These are phyloP conservation scores for Acanthochlamys bracteata DNA, from an alignment of 106 monocot genomes.

Conservation along the genomic window DNA sequence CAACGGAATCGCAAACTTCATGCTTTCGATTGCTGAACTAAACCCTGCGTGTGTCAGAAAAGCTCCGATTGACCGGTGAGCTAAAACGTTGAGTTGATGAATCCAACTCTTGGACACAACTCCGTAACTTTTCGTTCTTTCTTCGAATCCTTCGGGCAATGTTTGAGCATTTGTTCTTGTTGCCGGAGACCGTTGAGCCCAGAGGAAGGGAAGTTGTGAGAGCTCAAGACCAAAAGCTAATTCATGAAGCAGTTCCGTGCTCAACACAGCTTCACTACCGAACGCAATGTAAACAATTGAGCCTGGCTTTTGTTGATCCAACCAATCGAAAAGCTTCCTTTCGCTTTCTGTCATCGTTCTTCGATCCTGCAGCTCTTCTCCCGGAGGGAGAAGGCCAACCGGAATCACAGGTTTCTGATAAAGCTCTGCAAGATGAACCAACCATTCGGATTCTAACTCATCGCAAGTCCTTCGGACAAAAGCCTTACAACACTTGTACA, in stretches of 20 bases:
- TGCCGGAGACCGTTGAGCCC: conserved; percentile 19
- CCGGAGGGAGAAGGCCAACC: conserved; percentile 19
- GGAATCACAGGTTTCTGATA: conserved; percentile 29
- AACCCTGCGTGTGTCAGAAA: conserved; percentile 30
- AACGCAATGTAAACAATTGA: conserved; percentile 34
- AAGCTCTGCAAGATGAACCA: conserved; percentile 9
- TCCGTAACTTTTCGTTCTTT: conserved; percentile 7
- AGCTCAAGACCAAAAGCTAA: conserved; percentile 32
- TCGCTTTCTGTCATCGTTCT: too few species aligned
- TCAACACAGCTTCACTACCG: conserved; percentile 33
- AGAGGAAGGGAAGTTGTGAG: conserved; percentile 23
- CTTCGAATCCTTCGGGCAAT: conserved; percentile 28
- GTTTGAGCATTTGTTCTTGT: not conserved
- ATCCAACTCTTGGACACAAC: conserved; percentile 17
- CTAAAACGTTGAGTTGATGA: conserved; percentile 20
- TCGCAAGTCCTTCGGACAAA: conserved; percentile 16
- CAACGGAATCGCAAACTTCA: conserved; percentile 3
- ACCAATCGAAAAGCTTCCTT: conserved; percentile 16
- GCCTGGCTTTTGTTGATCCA: conserved; percentile 11
- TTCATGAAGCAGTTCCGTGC: conserved; percentile 19
- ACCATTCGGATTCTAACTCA: conserved; percentile 16
- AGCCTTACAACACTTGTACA: conserved; percentile 4
- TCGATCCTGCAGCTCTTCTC: not conserved
- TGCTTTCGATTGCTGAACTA: conserved; percentile 17
- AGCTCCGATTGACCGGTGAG: conserved; percentile 21